Evolutionary conservation across 805 yeast genomes (phyloP).

Genomic region (Candida arabinofermentans): DNA sequence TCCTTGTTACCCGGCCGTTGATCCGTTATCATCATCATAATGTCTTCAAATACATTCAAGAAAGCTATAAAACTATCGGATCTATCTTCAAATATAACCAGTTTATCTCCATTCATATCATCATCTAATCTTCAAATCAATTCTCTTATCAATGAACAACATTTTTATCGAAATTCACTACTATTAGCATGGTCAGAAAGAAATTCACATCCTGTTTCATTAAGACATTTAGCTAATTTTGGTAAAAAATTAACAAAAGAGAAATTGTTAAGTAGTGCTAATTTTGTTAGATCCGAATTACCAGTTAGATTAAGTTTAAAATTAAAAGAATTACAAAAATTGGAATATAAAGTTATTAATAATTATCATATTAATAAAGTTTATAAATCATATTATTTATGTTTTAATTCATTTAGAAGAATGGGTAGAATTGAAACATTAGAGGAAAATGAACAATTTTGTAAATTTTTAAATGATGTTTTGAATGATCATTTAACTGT

Average conservation of each 20-base stretch:
- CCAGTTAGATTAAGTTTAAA: conserved; percentile 82
- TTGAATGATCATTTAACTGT: conserved; percentile 78
- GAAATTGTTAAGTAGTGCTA: conserved; percentile 78
- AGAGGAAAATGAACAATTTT: conserved; percentile 73
- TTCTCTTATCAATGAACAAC: conserved; percentile 49
- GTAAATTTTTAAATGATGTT: conserved; percentile 56
- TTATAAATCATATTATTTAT: conserved; percentile 80
- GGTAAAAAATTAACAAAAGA: conserved; percentile 75
- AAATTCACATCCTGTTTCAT: conserved; percentile 82
- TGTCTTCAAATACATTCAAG: conserved; percentile 2
- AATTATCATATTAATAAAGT: conserved; percentile 84
- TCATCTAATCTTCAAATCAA: conserved; percentile 9
- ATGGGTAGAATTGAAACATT: conserved; percentile 62
- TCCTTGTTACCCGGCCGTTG: no score
- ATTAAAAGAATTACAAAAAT: conserved; percentile 65
- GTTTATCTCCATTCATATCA: conserved; percentile 19
- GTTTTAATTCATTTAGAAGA: conserved; percentile 80
- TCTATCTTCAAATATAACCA: conserved; percentile 13
- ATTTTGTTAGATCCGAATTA: conserved; percentile 81
- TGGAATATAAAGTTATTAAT: conserved; percentile 81
- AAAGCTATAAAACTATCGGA: conserved; percentile 12
- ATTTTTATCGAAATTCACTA: conserved; percentile 79
- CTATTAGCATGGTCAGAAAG: conserved; percentile 59
- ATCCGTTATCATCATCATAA: no score
- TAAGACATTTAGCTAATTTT: conserved; percentile 86